These are phyloP conservation scores for Obelidium mucronatum DNA, from an alignment of 192 early-diverging fungal genomes.

Conservation along the genomic window DNA sequence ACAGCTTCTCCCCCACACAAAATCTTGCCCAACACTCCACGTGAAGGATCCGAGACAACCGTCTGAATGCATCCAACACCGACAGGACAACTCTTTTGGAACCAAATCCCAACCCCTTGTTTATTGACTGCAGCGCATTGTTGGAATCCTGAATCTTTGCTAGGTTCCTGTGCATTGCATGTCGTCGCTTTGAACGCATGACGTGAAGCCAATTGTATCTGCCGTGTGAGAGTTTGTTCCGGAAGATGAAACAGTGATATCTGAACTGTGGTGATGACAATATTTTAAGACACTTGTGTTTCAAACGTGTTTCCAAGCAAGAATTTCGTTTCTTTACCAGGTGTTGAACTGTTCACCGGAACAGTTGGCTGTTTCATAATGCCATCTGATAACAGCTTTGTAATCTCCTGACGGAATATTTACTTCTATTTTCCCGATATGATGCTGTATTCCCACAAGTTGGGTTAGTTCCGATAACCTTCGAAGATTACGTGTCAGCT, in stretches of 20 bases:
- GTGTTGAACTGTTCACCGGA: constrained; percentile 22
- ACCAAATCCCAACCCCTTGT: constrained; percentile 1
- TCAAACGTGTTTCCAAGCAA: neutral
- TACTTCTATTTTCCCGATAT: neutral
- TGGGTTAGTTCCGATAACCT: neutral
- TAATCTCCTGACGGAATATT: constrained; percentile 16
- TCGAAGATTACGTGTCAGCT: neutral
- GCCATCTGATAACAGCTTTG: constrained; percentile 3
- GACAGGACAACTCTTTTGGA: neutral
- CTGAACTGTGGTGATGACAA: neutral
- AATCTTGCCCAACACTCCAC: neutral
- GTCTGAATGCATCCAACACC: neutral
- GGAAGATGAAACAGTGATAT: constrained; percentile 11
- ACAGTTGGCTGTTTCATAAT: constrained; percentile 6
- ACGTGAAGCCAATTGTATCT: neutral
- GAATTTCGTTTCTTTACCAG: constrained; percentile 13
- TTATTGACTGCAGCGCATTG: neutral
- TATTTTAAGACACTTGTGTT: neutral
- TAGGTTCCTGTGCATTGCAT: constrained; percentile 5
- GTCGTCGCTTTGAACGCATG: constrained; percentile 15
- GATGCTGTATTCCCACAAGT: neutral
- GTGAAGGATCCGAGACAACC: neutral
- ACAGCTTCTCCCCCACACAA: constrained; percentile 1
- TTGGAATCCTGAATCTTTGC: neutral
- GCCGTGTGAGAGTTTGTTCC: constrained; percentile 7